phyloP scores from a whole-genome alignment of 2,329 filamentous ascomycete genomes.

The Phoma herbarum region DNA sequence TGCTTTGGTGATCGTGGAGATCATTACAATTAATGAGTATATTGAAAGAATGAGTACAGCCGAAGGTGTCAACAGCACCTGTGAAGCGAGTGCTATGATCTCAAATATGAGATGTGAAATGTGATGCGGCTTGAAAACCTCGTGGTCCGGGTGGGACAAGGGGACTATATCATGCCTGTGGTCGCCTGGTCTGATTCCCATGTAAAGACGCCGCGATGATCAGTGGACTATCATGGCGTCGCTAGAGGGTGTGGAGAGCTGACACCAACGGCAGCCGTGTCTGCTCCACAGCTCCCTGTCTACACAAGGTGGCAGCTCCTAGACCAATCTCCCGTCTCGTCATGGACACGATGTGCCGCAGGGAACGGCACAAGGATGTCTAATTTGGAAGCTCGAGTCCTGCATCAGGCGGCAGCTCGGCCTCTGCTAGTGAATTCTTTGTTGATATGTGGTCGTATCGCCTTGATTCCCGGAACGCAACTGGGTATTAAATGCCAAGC shows the following conservation, averaged over 20 bases:
- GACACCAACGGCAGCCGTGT: slow-evolving; percentile 28
- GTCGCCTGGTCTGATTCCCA: slow-evolving; percentile 22
- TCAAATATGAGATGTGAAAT: slow-evolving; percentile 10
- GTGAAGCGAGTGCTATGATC: slow-evolving; percentile 14
- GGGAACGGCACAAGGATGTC: slow-evolving; percentile 7
- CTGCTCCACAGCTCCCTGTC: slow-evolving; percentile 23
- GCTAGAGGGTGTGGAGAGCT: slow-evolving; percentile 29
- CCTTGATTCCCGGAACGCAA: slow-evolving; percentile 3
- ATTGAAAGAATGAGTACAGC: slow-evolving; percentile 10
- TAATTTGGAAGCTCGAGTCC: not conserved
- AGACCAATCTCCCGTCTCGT: slow-evolving; percentile 23
- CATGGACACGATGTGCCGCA: slow-evolving; percentile 25
- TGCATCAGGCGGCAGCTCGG: slow-evolving; percentile 2
- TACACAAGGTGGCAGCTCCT: slow-evolving; percentile 22
- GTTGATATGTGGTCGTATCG: slow-evolving; percentile 8
- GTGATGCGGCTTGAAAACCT: slow-evolving; percentile 18
- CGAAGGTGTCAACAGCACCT: slow-evolving; percentile 4
- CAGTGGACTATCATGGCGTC: slow-evolving; percentile 17
- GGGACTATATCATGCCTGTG: slow-evolving; percentile 27
- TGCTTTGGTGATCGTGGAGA: slow-evolving; percentile 20
- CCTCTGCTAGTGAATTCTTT: slow-evolving; percentile 1
- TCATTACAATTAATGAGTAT: slow-evolving; percentile 19
- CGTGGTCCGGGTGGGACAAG: slow-evolving; percentile 28
- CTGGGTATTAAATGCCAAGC: slow-evolving; percentile 8
- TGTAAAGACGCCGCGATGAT: slow-evolving; percentile 22